Conservation (phyloP, 805 yeast genomes). For the Candida ascalaphidarum region DNA sequence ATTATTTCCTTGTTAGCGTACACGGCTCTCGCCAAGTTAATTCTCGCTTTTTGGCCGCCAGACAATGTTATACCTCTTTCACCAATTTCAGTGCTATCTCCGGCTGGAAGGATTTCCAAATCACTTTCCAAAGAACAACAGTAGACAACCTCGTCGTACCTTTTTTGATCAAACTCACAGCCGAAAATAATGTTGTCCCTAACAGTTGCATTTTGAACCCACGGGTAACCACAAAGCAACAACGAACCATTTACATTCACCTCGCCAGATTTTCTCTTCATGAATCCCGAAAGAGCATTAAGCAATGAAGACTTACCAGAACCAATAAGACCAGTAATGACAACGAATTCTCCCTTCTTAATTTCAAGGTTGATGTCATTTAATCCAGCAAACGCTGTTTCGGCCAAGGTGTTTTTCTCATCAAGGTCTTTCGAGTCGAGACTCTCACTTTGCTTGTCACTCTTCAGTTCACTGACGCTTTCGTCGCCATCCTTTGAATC, state of each 20-base stretch:
- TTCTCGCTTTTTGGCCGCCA: slow-evolving; percentile 87
- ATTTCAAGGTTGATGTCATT: slow-evolving; percentile 43
- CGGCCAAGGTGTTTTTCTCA: slow-evolving; percentile 3
- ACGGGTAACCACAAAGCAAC: slow-evolving; percentile 57
- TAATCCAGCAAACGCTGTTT: slow-evolving; percentile 35
- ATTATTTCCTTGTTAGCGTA: slow-evolving; percentile 62
- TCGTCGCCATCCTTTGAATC: slow-evolving; percentile 8
- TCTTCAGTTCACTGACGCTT: slow-evolving; percentile 5
- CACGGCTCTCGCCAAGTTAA: slow-evolving; percentile 72
- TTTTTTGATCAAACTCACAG: slow-evolving; percentile 36
- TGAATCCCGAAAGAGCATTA: slow-evolving; percentile 63
- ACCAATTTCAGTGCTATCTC: slow-evolving; percentile 75
- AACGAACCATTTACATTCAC: slow-evolving; percentile 46
- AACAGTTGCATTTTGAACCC: slow-evolving; percentile 80
- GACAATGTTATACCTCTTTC: slow-evolving; percentile 79
- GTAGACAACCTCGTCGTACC: slow-evolving; percentile 45
- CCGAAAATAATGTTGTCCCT: slow-evolving; percentile 73
- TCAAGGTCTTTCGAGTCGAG: neutral
- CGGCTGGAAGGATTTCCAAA: slow-evolving; percentile 58
- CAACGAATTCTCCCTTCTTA: slow-evolving; percentile 59
- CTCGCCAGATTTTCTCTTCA: slow-evolving; percentile 48
- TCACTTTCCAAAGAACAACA: slow-evolving; percentile 66
- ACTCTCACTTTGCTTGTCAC: slow-evolving; percentile 2
- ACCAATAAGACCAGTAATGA: slow-evolving; percentile 75
- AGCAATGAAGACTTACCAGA: slow-evolving; percentile 74